Conservation (phyloP, 768 basidiomycete species). For the Russula earlei region DNA sequence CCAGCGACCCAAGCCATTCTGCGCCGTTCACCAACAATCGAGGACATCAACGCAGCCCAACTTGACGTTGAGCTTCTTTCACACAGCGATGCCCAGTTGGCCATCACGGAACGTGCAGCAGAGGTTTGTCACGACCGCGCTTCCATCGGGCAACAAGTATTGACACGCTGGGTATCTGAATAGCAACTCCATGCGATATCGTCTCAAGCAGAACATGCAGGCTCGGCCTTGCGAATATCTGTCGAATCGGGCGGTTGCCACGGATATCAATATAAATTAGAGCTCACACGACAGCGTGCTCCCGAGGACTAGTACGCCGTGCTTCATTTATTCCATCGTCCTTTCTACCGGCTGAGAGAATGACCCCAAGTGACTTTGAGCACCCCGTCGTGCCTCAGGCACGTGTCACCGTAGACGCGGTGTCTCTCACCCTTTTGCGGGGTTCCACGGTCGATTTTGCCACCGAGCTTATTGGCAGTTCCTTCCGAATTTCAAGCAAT, state of each 20-base stretch:
- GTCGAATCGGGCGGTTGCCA: conserved; percentile 96
- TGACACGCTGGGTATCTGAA: background rate
- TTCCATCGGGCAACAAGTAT: background rate
- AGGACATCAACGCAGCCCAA: conserved; percentile 51
- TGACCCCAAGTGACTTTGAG: conserved; percentile 47
- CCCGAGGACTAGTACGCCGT: conserved; percentile 78
- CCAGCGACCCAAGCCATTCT: conserved; percentile 28
- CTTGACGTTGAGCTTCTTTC: conserved; percentile 53
- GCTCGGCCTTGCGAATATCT: conserved; percentile 65
- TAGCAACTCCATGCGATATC: conserved; percentile 76
- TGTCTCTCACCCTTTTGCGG: conserved; percentile 76
- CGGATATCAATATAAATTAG: conserved; percentile 94
- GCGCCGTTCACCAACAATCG: conserved; percentile 24
- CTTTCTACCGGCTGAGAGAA: background rate
- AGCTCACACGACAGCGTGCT: conserved; percentile 50
- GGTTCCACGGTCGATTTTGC: conserved; percentile 87
- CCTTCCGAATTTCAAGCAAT: conserved; percentile 75
- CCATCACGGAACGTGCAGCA: conserved; percentile 65
- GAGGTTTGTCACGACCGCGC: conserved; percentile 38
- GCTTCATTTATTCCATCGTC: background rate
- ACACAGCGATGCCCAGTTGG: conserved; percentile 42
- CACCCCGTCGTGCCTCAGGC: conserved; percentile 64
- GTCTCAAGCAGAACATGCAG: conserved; percentile 47
- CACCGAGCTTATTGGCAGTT: conserved; percentile 91
- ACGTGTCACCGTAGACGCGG: conserved; percentile 74